Evolutionary conservation across 2,329 filamentous ascomycete genomes (phyloP).

Genomic region (Pyrenochaeta sp.): DNA sequence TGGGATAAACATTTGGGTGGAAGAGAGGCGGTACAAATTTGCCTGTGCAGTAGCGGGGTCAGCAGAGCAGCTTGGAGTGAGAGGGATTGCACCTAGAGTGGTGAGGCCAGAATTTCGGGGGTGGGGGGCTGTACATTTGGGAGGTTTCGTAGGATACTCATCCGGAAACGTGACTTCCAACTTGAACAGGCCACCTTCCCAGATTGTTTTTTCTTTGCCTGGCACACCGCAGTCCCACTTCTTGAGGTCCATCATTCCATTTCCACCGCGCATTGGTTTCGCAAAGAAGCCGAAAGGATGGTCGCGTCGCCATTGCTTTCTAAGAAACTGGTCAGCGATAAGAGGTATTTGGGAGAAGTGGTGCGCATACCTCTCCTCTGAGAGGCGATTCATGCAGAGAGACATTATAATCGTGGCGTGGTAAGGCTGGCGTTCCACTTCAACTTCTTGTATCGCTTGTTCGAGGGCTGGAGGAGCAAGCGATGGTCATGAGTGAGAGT

Average conservation of each 20-base stretch:
- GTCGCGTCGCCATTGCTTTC: constrained; percentile 96
- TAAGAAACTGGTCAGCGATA: constrained; percentile 50
- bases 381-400: constrained; percentile 79
- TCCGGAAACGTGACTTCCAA: constrained; percentile 92
- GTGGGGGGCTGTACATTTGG: constrained; percentile 78
- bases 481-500: background rate
- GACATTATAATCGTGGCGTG: constrained; percentile 67
- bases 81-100: background rate
- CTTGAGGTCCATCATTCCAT: constrained; percentile 89
- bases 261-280: constrained; percentile 79
- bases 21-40: constrained; percentile 97
- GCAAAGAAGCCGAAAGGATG: constrained; percentile 98
- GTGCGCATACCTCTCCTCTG: constrained; percentile 46
- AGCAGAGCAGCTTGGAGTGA: no score
- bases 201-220: constrained; percentile 95
- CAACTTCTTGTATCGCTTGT: background rate
- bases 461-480: background rate
- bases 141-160: constrained; percentile 98
- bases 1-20: constrained; percentile 98
- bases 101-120: background rate
- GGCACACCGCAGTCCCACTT: constrained; percentile 96
- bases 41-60: constrained; percentile 63
- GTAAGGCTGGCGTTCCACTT: constrained; percentile 14
- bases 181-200: constrained; percentile 98
- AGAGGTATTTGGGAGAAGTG: background rate